Base-by-base conservation (phyloP, 495 filamentous ascomycete genomes). In the Mytilinidion resinicola region DNA sequence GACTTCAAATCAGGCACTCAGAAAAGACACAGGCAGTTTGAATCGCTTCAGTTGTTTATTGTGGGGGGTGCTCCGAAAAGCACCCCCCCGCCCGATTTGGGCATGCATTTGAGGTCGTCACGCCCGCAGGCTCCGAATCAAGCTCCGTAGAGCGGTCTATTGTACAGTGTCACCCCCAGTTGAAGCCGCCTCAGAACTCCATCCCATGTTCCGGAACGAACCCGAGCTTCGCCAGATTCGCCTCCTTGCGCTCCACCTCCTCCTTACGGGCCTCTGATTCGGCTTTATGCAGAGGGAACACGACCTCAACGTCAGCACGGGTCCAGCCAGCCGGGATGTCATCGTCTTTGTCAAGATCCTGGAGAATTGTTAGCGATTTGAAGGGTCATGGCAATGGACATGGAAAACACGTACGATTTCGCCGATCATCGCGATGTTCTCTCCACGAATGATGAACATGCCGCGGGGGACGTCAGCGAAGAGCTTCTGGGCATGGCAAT, bases 331-430 rank as follows among this genome's bases (percentile, higher is more conserved):
- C 17, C 15, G 46, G 46, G 17, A n/a, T 20, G 14, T 95, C 84
- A 71, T 97, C 92, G 72, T 97, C 92, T 64, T 86, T 90, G 73
- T 97, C 92, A 15, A 96, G 81, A 66, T 97, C 92, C 85, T 88
- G 59, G 44, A 14, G 17, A 46, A 21, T 14, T 36, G 55, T 58
- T 37, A 58, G 50, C 54, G 41, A 51, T 50, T 19, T 38, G 17
- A 51, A 34, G 42, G 33, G 14, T 21, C 9, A 6, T 5, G 15
- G 9, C 21, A 12, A 15, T 54, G 11, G 15, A 34, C 14, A 20
- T 62, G 30, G 34, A 53, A 14, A 25, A 36, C 15, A 59, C 80
- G 36, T 80, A 88, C 85, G 71, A 97, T 95, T 78, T 97, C 92
- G 43, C 92, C 92, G 4, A 97, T 74, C 49, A 97, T 72, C 33